These are phyloP conservation scores for Globisporangium carolinianum DNA, from an alignment of 352 stramenopile species.

Conservation along the genomic window DNA sequence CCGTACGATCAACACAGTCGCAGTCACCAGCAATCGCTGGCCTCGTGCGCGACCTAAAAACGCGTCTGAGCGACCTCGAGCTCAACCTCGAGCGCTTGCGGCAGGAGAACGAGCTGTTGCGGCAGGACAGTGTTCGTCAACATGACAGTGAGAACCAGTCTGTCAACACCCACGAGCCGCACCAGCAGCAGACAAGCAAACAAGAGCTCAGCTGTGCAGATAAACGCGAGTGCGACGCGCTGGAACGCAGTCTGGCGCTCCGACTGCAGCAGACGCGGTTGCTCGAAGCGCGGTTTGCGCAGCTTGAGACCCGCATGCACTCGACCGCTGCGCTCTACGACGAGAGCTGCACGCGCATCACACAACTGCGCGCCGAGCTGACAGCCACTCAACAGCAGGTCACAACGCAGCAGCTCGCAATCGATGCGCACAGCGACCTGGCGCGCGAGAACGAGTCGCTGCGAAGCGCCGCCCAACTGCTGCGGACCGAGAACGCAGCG, in stretches of 20 bases:
- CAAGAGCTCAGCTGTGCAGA: neutral
- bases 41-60: conserved; percentile 32
- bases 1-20: neutral
- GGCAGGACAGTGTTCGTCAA: conserved; percentile 12
- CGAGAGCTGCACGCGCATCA: conserved; percentile 23
- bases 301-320: conserved; percentile 31
- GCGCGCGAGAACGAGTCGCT: conserved; percentile 23
- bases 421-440: conserved; percentile 30
- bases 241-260: conserved; percentile 23
- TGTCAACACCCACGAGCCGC: neutral
- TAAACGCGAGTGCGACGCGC: conserved; percentile 16
- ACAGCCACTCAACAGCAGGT: conserved; percentile 39
- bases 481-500: conserved; percentile 47
- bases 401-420: conserved; percentile 23
- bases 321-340: conserved; percentile 32
- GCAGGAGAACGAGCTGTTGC: conserved; percentile 51
- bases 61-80: conserved; percentile 32
- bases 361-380: conserved; percentile 33
- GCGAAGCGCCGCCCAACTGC: conserved; percentile 36
- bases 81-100: conserved; percentile 35
- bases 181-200: too few relatives aligned
- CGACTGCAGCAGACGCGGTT: conserved; percentile 39
- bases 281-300: conserved; percentile 44
- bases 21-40: conserved; percentile 2
- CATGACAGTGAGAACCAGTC: too few relatives aligned